A percentile compares a stretch with the other conserved stretches of the same genome.
These are phyloP conservation scores for Teratosphaeria destructans DNA, from an alignment of 2,329 filamentous ascomycete genomes.

Conservation along the genomic window DNA sequence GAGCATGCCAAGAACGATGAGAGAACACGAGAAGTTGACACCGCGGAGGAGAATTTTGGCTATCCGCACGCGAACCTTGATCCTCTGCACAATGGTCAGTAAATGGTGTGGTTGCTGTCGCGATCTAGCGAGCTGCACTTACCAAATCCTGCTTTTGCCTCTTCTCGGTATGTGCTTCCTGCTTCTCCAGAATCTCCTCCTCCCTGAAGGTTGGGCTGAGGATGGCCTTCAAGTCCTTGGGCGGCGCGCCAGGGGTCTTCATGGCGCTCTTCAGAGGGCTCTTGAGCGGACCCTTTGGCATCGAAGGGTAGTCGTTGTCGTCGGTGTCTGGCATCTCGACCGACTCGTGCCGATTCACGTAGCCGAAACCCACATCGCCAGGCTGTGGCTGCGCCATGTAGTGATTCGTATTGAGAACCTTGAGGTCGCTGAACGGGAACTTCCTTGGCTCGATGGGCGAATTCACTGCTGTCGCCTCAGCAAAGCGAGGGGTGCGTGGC, in stretches of 20 bases:
- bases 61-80: conserved; percentile 81
- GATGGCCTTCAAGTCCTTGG: conserved; percentile 52
- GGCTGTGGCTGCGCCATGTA: conserved; percentile 58
- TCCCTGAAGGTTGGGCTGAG: conserved; percentile 86
- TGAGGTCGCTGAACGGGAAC: conserved; percentile 45
- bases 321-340: conserved; percentile 45
- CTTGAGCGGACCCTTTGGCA: conserved; percentile 65
- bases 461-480: conserved; percentile 68
- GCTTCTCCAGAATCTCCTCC: conserved; percentile 76
- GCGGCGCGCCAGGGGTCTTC: conserved; percentile 75
- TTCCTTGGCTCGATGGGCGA: conserved; percentile 57
- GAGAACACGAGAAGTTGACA: conserved; percentile 91
- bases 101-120: not conserved
- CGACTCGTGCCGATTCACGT: conserved; percentile 54
- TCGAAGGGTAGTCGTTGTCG: conserved; percentile 28
- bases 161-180: conserved; percentile 70
- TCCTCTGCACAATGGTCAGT: conserved; percentile 50
- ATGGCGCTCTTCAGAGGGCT: conserved; percentile 77
- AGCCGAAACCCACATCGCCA: conserved; percentile 85
- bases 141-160: conserved; percentile 82
- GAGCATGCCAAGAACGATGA: conserved; percentile 88
- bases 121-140: conserved; percentile 33
- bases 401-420: conserved; percentile 43
- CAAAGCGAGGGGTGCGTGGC: conserved; percentile 67
- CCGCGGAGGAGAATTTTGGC: conserved; percentile 92